Base-by-base conservation (phyloP, 2,329 filamentous ascomycete species). In the Trichophaea hybrida region DNA sequence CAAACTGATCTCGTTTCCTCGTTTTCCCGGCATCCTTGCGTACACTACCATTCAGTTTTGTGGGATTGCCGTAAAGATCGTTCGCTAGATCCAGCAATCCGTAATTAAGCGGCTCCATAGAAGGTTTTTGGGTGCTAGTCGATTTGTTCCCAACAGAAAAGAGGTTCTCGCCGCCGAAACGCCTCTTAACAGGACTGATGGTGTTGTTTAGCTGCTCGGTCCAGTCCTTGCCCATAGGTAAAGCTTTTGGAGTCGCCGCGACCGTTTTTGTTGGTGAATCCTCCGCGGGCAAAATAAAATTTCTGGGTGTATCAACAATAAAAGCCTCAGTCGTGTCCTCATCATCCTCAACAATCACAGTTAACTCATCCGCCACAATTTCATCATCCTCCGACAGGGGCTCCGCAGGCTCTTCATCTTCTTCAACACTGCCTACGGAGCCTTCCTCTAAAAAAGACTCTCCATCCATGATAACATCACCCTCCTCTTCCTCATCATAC, bases 371-470 rank as follows among this genome's bases (percentile, higher is more conserved):
- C 80, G 83, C 85, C 74, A 77, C 73, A 73, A 83, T 80, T 68
- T 81, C 78, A 72, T 83, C 81, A 70, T 85, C 83, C 68, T 82
- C 79, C 65, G 82, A 73, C 74, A 81, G 74, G 74, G 76, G 74
- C 72, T 80, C 75, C 72, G 64, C 62, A 61, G 63, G 65, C 52
- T 66, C 65, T 56, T 66, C 65, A 64, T 69, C 74, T 71, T 77
- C 76, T 66, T 75, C 75, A 79, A 75, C 77, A 74, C 83, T 85
- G 85, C 84, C 86, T 82, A 83, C 85, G 82, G 85, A 90, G 83
- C 86, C 83, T 77, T 84, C 80, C 81, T 84, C 87, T 86, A 90
- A 90, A 91, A 93, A 91, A 90, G 86, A 87, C 80, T 82, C 77
- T 68, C 73, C 72, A 55, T 74, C 71, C 69, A 73, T 65, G 64